Conservation (phyloP, 371 early-diverging fungal genomes). For the Apophysomyces trapeziformis region DNA sequence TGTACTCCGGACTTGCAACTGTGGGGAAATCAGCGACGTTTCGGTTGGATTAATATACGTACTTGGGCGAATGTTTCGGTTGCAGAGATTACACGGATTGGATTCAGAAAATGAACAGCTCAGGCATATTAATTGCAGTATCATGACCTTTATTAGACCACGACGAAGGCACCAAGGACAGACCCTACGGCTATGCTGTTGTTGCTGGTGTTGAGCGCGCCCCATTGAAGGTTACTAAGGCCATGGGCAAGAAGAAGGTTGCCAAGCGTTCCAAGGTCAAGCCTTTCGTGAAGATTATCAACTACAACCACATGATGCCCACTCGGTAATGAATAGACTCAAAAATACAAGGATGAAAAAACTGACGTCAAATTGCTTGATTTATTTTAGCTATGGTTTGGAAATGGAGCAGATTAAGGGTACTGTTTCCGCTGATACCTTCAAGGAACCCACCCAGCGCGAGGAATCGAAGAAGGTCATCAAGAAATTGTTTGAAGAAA, state of each 20-base stretch:
- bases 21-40: background rate
- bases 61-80: background rate
- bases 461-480: conserved; percentile 87
- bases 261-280: conserved; percentile 95
- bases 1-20: background rate
- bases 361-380: background rate
- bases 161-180: conserved; percentile 89
- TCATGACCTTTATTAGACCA: conserved; percentile 41
- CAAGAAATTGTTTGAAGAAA: conserved; percentile 93
- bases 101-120: background rate
- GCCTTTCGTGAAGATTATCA: conserved; percentile 96
- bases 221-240: conserved; percentile 93
- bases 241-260: conserved; percentile 91
- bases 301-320: conserved; percentile 99
- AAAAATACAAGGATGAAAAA: background rate
- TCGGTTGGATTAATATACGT: background rate
- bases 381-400: conserved; percentile 65
- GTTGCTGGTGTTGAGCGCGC: conserved; percentile 96
- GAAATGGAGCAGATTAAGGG: conserved; percentile 89
- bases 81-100: background rate
- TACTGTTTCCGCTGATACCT: conserved; percentile 81
- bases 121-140: background rate
- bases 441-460: conserved; percentile 95
- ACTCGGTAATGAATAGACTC: conserved; percentile 68
- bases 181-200: conserved; percentile 95